Evolutionary conservation across 140 eudicot genomes (phyloP), one percentile per base, ranked within the genome.

Genomic region (Senecio squalidus): DNA sequence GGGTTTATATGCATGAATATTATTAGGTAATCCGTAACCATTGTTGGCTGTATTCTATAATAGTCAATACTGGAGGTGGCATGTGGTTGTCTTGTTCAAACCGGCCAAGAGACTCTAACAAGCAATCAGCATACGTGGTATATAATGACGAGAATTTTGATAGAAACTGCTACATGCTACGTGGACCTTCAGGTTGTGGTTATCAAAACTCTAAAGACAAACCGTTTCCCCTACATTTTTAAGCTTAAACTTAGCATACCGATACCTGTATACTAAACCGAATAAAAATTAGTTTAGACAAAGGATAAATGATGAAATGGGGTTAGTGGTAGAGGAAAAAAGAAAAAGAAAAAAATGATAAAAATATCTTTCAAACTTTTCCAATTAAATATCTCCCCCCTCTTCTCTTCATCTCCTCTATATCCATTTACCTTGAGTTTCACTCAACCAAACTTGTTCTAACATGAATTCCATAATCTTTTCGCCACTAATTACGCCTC

Each of bases 381-480:
- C 34, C 40, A 8, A n/a, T 36, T 40, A 41, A 68, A 58, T 55
- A 68, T 46, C 46, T 58, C 74, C 58, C 45, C 5, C 13, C 26
- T 39, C 23, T n/a, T 15, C 67, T 51, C 55, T n/a, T 16, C 44
- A 64, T 27, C 66, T 5, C 57, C 47, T 22, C 26, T n/a, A 14
- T 39, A 36, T 14, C 51, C 67, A 4, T 9, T 49, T 33, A 49
- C 16, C 16, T 48, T 69, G 50, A 44, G 34, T 46, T 47, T 50
- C 4, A 52, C n/a, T 39, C 55, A 36, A 10, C 14, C 43, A 36
- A 47, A 4, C 52, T n/a, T n/a, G n/a, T n/a, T n/a, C n/a, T n/a
- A 53, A 16, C 71, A 74, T 74, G 80, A 71, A 74, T 22, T 68
- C 67, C 64, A 21, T 62, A 34, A 74, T 45, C 51, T 55, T 68